A percentile compares a stretch with the other conserved stretches of the same genome.
Evolutionary conservation across 2,329 filamentous ascomycete species (phyloP).

Genomic region (Monilinia fructicola): DNA sequence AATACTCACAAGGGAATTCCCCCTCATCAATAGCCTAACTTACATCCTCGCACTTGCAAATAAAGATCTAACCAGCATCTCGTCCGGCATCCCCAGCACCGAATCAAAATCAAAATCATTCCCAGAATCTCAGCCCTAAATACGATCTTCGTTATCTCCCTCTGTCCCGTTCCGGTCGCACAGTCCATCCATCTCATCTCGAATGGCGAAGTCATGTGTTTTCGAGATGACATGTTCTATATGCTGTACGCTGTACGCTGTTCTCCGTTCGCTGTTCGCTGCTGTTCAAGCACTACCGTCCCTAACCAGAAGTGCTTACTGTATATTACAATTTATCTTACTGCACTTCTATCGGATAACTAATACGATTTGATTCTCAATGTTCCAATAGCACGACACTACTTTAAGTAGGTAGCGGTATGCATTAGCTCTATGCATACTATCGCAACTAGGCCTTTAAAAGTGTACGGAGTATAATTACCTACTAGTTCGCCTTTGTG

Average conservation of each 20-base stretch:
- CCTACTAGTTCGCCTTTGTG: no score
- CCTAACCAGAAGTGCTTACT: no score
- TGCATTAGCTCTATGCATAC: no score
- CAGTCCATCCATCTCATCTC: not conserved
- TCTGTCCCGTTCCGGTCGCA: not conserved
- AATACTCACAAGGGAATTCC: not conserved
- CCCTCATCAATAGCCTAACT: not conserved
- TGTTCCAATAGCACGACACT: no score
- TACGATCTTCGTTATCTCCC: not conserved
- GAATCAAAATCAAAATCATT: not conserved
- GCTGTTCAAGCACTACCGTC: not conserved
- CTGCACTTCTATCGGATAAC: no score
- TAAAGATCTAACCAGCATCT: not conserved
- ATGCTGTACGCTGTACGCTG: not conserved
- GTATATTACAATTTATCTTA: no score
- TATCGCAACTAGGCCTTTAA: no score
- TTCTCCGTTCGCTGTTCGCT: no score
- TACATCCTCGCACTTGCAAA: not conserved
- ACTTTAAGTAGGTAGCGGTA: no score
- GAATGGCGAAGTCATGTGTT: not conserved
- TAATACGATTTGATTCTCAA: no score
- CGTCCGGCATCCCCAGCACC: not conserved
- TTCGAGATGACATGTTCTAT: not conserved
- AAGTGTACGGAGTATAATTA: no score
- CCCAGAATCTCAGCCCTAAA: slow-evolving; percentile 10